These are phyloP conservation scores for Mucor piriformis DNA, from an alignment of 371 early-diverging fungal species.

Conservation along the genomic window DNA sequence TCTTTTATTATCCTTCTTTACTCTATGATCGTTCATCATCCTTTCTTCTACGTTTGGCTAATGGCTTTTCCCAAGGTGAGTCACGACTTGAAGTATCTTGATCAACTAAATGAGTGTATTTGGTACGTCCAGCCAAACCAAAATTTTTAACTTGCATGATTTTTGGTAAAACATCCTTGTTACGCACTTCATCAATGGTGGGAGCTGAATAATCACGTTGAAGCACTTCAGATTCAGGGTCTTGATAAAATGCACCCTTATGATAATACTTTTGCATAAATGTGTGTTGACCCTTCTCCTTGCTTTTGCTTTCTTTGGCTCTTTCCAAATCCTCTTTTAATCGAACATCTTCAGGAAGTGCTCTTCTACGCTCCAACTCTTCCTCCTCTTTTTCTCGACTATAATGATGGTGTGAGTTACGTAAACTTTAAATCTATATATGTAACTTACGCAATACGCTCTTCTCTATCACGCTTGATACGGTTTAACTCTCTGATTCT, in stretches of 20 bases:
- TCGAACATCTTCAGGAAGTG: slow-evolving; percentile 82
- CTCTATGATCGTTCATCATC: slow-evolving; percentile 10
- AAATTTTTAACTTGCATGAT: slow-evolving; percentile 93
- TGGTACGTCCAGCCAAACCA: slow-evolving; percentile 84
- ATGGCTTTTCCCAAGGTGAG: slow-evolving; percentile 41
- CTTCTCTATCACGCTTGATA: slow-evolving; percentile 87
- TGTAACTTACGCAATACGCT: slow-evolving; percentile 66
- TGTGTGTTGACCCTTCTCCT: slow-evolving; percentile 51
- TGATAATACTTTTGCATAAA: slow-evolving; percentile 88
- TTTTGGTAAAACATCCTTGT: slow-evolving; percentile 73
- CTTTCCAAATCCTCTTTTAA: slow-evolving; percentile 70
- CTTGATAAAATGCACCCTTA: slow-evolving; percentile 85
- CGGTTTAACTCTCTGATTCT: slow-evolving; percentile 89
- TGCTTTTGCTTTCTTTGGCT: slow-evolving; percentile 53
- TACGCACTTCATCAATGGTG: slow-evolving; percentile 75
- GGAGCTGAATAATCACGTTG: slow-evolving; percentile 75
- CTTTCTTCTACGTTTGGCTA: slow-evolving; percentile 30
- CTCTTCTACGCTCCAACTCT: slow-evolving; percentile 80
- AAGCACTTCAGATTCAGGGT: slow-evolving; percentile 62
- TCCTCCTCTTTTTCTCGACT: slow-evolving; percentile 75
- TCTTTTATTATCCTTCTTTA: not conserved
- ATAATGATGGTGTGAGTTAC: slow-evolving; percentile 1
- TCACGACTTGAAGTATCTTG: slow-evolving; percentile 75
- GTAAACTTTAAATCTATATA: not conserved
- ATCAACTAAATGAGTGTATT: slow-evolving; percentile 84